Conservation (phyloP, 1,284 basidiomycete species). For the Cryptococcus deneoformans region DNA sequence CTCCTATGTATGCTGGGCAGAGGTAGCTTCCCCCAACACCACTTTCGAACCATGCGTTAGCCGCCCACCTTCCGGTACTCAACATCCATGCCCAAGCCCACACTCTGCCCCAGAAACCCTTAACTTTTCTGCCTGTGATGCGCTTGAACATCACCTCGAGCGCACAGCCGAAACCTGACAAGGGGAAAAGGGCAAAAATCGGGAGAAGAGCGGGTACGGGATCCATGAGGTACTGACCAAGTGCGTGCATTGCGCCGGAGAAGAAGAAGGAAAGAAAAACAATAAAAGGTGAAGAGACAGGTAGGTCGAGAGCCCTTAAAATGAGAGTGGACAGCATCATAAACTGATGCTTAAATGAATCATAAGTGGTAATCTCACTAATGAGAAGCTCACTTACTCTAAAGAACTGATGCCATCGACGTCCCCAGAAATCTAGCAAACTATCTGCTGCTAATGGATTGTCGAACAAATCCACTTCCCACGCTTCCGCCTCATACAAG, state of each 20-base stretch:
- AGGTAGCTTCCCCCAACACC: slow-evolving; percentile 31
- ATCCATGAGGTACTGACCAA: slow-evolving; percentile 36
- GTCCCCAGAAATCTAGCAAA: slow-evolving; percentile 47
- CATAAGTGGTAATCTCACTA: neutral
- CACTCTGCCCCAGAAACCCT: slow-evolving; percentile 33
- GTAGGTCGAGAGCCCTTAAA: slow-evolving; percentile 21
- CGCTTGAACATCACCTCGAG: slow-evolving; percentile 35
- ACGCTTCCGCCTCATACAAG: slow-evolving; percentile 34
- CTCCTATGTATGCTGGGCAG: slow-evolving; percentile 7
- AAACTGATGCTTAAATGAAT: slow-evolving; percentile 35
- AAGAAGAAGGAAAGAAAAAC: slow-evolving; percentile 38
- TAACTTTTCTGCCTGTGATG: slow-evolving; percentile 36
- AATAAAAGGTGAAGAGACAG: slow-evolving; percentile 18
- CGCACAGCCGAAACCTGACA: slow-evolving; percentile 32
- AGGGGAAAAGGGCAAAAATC: slow-evolving; percentile 37
- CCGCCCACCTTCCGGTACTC: slow-evolving; percentile 20
- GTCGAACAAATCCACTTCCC: slow-evolving; percentile 44
- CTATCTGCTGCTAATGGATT: slow-evolving; percentile 37
- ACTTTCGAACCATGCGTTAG: slow-evolving; percentile 35
- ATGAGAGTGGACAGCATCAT: slow-evolving; percentile 31
- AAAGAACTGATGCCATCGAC: slow-evolving; percentile 49
- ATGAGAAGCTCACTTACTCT: slow-evolving; percentile 26
- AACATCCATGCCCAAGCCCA: slow-evolving; percentile 40
- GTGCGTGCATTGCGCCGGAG: slow-evolving; percentile 41
- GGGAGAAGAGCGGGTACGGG: slow-evolving; percentile 31